Evolutionary conservation across 208 protist species (phyloP).

Genomic region (Leptomonas pyrrhocoris): DNA sequence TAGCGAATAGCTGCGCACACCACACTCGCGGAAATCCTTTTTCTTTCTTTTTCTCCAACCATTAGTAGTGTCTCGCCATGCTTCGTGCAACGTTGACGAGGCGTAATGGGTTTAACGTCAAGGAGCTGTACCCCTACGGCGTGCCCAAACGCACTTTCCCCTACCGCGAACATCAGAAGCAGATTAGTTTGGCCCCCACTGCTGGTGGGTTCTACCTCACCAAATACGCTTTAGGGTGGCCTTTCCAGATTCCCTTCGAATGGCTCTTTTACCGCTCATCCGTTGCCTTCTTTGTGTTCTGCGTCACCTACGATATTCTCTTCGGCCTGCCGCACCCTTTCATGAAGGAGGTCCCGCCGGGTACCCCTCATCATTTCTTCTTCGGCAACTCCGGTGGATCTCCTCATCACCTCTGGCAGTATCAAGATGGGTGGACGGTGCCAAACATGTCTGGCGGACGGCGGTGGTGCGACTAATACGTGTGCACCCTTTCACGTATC

Average conservation of each 20-base stretch:
- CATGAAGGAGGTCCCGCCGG: conserved; percentile 84
- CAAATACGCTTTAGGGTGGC: conserved; percentile 85
- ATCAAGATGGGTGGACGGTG: conserved; percentile 90
- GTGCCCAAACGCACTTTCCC: conserved; percentile 90
- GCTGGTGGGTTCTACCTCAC: conserved; percentile 86
- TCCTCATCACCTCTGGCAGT: conserved; percentile 89
- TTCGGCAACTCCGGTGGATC: conserved; percentile 82
- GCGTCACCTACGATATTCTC: conserved; percentile 81
- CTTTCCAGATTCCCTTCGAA: conserved; percentile 91
- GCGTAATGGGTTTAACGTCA: conserved; percentile 77
- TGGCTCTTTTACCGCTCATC: conserved; percentile 89
- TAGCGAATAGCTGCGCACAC: neutral
- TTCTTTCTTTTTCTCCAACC: conserved; percentile 12
- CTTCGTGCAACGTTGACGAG: conserved; percentile 49
- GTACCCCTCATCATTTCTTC: conserved; percentile 84
- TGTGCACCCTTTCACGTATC: neutral
- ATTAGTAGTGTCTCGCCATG: conserved; percentile 49
- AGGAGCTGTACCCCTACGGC: conserved; percentile 82
- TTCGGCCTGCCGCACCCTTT: conserved; percentile 84
- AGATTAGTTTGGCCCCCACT: conserved; percentile 81
- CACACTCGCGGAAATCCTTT: conserved; percentile 18
- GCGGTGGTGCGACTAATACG: conserved; percentile 68
- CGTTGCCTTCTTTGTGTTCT: conserved; percentile 64
- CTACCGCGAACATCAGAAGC: conserved; percentile 86
- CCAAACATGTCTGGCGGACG: conserved; percentile 87